phyloP scores from a whole-genome alignment of 2,329 filamentous ascomycete species.

The Penicillium aurantiogriseum region DNA sequence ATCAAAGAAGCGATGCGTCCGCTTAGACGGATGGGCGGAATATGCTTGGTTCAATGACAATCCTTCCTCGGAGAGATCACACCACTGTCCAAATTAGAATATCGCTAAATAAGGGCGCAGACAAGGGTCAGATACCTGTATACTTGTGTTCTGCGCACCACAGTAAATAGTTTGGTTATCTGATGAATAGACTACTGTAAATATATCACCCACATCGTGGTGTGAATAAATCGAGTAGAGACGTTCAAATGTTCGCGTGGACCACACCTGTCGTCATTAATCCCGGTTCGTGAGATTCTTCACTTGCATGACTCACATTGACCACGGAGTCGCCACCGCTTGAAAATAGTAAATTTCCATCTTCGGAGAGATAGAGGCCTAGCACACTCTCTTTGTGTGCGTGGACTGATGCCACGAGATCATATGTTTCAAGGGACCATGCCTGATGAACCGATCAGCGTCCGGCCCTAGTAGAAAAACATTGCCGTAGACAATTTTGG shows the following conservation, averaged over 20 bases:
- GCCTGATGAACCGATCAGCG: constrained; percentile 47
- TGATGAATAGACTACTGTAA: constrained; percentile 86
- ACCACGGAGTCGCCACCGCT: constrained; percentile 91
- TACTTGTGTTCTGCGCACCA: constrained; percentile 89
- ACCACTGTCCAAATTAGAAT: constrained; percentile 60
- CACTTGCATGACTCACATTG: constrained; percentile 56
- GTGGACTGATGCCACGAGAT: constrained; percentile 73
- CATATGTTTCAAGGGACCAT: constrained; percentile 86
- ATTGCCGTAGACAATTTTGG: not conserved
- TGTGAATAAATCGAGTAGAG: constrained; percentile 89
- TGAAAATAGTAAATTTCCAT: constrained; percentile 77
- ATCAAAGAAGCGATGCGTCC: constrained; percentile 89
- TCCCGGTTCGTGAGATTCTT: constrained; percentile 8
- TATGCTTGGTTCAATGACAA: constrained; percentile 62
- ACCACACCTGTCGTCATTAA: constrained; percentile 64
- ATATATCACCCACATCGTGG: constrained; percentile 93
- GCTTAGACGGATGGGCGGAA: constrained; percentile 68
- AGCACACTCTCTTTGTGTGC: constrained; percentile 91
- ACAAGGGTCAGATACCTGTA: constrained; percentile 56
- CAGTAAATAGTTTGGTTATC: constrained; percentile 80
- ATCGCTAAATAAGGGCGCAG: not conserved
- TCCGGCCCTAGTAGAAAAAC: not conserved
- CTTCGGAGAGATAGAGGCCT: constrained; percentile 74
- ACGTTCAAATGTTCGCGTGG: constrained; percentile 69
- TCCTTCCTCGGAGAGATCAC: constrained; percentile 65